A percentile compares a stretch with the other conserved stretches of the same genome.
Conservation (phyloP, 768 basidiomycete genomes). For the Suillus alpinus region DNA sequence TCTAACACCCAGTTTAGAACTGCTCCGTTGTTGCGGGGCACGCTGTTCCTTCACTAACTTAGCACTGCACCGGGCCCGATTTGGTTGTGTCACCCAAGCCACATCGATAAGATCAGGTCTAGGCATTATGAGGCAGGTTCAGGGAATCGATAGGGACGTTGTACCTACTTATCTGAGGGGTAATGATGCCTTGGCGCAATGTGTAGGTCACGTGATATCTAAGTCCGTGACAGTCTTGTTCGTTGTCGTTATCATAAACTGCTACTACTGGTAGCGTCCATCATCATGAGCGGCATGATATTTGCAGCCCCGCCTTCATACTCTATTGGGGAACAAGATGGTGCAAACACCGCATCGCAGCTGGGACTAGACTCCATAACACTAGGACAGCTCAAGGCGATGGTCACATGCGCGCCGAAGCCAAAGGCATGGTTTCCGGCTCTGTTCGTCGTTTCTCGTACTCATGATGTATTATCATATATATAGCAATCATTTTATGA, state of each 20-base stretch:
- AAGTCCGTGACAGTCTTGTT: not conserved
- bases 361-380: conserved; percentile 69
- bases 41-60: not conserved
- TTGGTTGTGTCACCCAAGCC: not conserved
- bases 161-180: not conserved
- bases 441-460: conserved; percentile 7
- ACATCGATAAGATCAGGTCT: not conserved
- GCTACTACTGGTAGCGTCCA: not conserved
- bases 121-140: not conserved
- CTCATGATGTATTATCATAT: conserved; percentile 17
- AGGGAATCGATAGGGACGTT: not conserved
- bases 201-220: not conserved
- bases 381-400: conserved; percentile 74
- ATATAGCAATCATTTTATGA: conserved; percentile 82
- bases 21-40: not conserved
- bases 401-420: conserved; percentile 67
- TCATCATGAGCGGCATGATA: conserved; percentile 29
- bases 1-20: not conserved
- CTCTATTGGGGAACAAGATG: conserved; percentile 30
- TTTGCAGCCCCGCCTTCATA: conserved; percentile 28
- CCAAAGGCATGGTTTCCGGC: conserved; percentile 55
- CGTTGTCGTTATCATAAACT: not conserved
- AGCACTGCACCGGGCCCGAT: not conserved
- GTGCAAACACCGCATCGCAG: conserved; percentile 30
- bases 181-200: no score